Evolutionary conservation across 495 filamentous ascomycete genomes (phyloP).

Genomic region (Umbilicaria muhlenbergii): DNA sequence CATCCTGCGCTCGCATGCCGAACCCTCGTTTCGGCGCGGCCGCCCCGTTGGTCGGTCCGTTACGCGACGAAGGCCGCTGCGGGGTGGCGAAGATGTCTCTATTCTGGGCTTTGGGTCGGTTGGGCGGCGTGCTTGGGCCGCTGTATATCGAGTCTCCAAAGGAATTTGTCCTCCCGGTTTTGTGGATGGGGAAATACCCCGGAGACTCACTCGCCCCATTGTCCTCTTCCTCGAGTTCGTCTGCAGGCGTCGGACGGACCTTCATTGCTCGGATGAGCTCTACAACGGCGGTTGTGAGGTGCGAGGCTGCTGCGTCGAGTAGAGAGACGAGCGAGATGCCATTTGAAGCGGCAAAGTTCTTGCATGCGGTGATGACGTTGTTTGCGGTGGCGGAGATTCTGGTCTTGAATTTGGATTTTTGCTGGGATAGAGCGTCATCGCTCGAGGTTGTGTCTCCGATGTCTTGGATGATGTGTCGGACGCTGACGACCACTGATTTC

Average conservation of each 20-base stretch:
- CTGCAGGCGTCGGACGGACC: constrained; percentile 56
- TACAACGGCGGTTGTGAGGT: constrained; percentile 71
- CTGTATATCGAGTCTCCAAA: constrained; percentile 36
- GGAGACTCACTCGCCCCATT: constrained; percentile 27
- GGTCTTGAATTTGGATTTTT: constrained; percentile 53
- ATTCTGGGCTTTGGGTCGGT: neutral
- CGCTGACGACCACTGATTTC: constrained; percentile 63
- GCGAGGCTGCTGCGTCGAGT: constrained; percentile 87
- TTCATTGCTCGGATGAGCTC: constrained; percentile 74
- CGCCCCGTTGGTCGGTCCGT: constrained; percentile 17
- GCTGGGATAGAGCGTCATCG: constrained; percentile 28
- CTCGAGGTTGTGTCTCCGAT: constrained; percentile 40
- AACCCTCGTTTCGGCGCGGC: constrained; percentile 17
- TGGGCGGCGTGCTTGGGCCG: constrained; percentile 29
- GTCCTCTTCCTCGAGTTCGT: constrained; percentile 63
- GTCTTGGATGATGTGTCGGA: constrained; percentile 68
- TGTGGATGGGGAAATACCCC: constrained; percentile 32
- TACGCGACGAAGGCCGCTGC: constrained; percentile 10
- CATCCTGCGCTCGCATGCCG: constrained; percentile 26
- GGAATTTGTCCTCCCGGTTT: constrained; percentile 25
- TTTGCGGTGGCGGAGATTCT: constrained; percentile 83
- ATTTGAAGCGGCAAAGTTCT: constrained; percentile 65
- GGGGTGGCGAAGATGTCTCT: neutral
- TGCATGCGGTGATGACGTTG: constrained; percentile 84
- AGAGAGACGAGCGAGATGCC: constrained; percentile 91